Conservation (phyloP, 768 basidiomycete genomes). For the Jaapia argillacea region DNA sequence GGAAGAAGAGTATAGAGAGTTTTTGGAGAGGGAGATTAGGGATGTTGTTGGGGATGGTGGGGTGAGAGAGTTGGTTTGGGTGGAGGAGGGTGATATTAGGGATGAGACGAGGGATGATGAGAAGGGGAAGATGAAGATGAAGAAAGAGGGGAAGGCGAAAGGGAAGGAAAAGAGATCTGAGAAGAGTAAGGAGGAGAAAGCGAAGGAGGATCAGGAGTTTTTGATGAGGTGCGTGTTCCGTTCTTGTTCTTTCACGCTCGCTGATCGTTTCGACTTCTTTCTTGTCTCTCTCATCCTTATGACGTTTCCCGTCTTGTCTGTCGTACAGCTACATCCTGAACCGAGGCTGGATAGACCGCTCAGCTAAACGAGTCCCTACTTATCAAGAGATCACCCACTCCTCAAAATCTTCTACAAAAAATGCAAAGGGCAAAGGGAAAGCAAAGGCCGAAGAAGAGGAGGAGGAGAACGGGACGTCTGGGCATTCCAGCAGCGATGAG, state of each 20-base stretch:
- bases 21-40: conserved; percentile 76
- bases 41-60: conserved; percentile 84
- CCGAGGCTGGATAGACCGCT: conserved; percentile 92
- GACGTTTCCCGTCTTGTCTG: no score
- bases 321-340: conserved; percentile 84
- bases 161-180: conserved; percentile 22
- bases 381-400: conserved; percentile 65
- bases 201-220: conserved; percentile 77
- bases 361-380: conserved; percentile 66
- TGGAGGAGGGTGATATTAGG: conserved; percentile 25
- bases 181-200: conserved; percentile 17
- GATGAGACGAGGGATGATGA: conserved; percentile 17
- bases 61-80: conserved; percentile 55
- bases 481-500: conserved; percentile 13
- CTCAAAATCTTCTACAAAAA: conserved; percentile 16
- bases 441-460: conserved; percentile 7
- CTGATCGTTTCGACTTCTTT: neutral
- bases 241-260: neutral
- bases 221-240: conserved; percentile 70
- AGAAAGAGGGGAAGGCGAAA: conserved; percentile 16
- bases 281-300: no score
- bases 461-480: conserved; percentile 14
- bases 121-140: conserved; percentile 15
- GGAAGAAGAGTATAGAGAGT: conserved; percentile 79
- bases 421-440: conserved; percentile 14